phyloP scores from a whole-genome alignment of 163 green algal genomes.

The Scenedesmus sp. region DNA sequence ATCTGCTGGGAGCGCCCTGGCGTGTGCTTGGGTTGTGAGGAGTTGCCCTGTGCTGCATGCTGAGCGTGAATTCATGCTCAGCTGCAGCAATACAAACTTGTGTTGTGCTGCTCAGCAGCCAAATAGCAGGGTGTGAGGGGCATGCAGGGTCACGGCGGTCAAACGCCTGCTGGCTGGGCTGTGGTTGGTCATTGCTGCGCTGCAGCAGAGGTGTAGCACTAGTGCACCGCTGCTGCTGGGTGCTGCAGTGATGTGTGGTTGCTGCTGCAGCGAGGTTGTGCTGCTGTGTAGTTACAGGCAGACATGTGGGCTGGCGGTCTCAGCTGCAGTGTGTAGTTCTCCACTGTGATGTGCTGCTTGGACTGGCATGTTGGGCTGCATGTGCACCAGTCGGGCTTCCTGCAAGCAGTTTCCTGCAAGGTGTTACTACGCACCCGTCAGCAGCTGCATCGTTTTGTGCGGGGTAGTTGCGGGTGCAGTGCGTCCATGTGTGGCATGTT shows the following conservation, averaged over 20 bases:
- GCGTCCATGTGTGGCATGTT: not conserved
- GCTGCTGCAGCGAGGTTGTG: too few species aligned
- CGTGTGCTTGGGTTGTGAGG: not conserved
- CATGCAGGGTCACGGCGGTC: not conserved
- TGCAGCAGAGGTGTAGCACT: not conserved
- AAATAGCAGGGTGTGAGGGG: not conserved
- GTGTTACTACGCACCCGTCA: not conserved
- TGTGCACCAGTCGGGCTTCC: not conserved
- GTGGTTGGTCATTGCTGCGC: not conserved
- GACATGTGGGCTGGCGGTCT: not conserved
- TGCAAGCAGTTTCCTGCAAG: conserved; percentile 12
- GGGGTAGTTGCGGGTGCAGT: not conserved
- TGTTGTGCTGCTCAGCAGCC: not conserved
- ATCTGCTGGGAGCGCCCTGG: not conserved
- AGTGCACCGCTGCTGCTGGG: not conserved
- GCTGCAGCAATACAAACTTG: not conserved
- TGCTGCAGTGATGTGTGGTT: too few species aligned
- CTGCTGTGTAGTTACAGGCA: not conserved
- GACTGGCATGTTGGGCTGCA: not conserved
- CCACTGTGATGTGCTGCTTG: not conserved
- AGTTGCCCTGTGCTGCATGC: not conserved
- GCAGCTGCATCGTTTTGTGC: not conserved
- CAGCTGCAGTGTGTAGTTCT: not conserved
- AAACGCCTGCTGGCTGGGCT: not conserved
- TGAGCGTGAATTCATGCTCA: not conserved